Conservation (phyloP, 108 stramenopile genomes). For the Nannochloropsis oceanica region DNA sequence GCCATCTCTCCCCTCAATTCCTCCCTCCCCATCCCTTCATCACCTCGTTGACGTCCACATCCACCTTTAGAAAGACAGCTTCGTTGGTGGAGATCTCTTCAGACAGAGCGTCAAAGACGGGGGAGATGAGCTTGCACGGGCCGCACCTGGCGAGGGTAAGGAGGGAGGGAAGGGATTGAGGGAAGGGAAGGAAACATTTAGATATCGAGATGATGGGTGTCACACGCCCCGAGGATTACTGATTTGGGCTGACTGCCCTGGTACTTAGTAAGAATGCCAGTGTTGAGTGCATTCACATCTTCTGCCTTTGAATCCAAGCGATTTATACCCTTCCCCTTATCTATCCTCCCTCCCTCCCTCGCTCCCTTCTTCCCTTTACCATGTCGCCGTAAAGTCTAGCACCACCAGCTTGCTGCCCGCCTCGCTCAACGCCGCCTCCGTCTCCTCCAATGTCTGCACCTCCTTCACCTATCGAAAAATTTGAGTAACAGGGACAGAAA, state of each 20-base stretch:
- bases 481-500: not conserved
- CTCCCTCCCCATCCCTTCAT: not conserved
- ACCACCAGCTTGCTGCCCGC: not conserved
- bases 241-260: no score
- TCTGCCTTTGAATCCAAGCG: no score
- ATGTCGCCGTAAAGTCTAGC: not conserved
- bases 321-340: no score
- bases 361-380: not conserved
- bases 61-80: not conserved
- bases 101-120: not conserved
- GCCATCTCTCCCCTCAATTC: not conserved
- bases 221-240: no score
- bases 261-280: no score
- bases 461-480: not conserved
- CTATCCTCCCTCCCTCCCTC: not conserved
- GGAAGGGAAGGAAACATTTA: no score
- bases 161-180: not conserved
- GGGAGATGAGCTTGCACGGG: not conserved
- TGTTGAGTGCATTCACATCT: no score
- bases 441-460: not conserved
- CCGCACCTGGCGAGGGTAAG: not conserved
- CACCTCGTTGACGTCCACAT: not conserved
- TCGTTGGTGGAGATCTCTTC: not conserved
- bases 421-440: not conserved
- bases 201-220: no score